Evolutionary conservation across 2,329 filamentous ascomycete species (phyloP), one percentile per base, ranked within the genome.

Genomic region (Botrytis aclada): DNA sequence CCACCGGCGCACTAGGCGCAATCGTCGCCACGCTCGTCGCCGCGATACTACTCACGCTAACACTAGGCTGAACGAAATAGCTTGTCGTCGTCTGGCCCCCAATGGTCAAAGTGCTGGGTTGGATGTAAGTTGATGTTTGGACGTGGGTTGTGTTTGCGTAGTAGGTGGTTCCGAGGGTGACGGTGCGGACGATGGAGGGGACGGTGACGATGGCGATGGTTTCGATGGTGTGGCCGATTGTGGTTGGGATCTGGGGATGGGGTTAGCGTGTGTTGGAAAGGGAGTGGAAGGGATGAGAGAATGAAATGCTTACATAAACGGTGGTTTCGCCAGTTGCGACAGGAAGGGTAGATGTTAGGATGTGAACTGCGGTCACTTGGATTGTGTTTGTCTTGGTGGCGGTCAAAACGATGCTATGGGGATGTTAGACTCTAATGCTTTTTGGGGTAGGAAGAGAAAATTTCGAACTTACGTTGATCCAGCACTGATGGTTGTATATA

Each of bases 371-470:
- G 73, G 86, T 84, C 45, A 85, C 73, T 75, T 85, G 81, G 18
- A 80, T 76, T 58, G 83, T 81, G 65, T 84, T 83, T n/a, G 82
- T 78, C 25, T 84, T 82, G 71, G 84, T 86, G 37, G 83, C 80
- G 0, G 84, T 83, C 67, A n/a, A 18, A 29, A 84, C 81, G 62
- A 84, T 77, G 34, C 65, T 67, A 56, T 20, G 29, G 18, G 8
- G 5, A 56, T 29, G 18, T 67, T 14, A 67, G 65, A n/a, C 3
- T 41, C 8, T 54, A 4, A 56, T 22, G 14, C 54, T 56, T n/a
- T 22, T 22, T 22, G 1, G 3, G 1, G 9, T n/a, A 54, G 10
- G 7, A n/a, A 16, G 16, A 1, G 25, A 41, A 32, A 4, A 4
- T 2, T 9, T 0, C 6, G 10, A 22, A 8, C 47, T 67, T 56